Evolutionary conservation across 2,329 filamentous ascomycete species (phyloP).

Genomic region (Stachybotrys chartarum): DNA sequence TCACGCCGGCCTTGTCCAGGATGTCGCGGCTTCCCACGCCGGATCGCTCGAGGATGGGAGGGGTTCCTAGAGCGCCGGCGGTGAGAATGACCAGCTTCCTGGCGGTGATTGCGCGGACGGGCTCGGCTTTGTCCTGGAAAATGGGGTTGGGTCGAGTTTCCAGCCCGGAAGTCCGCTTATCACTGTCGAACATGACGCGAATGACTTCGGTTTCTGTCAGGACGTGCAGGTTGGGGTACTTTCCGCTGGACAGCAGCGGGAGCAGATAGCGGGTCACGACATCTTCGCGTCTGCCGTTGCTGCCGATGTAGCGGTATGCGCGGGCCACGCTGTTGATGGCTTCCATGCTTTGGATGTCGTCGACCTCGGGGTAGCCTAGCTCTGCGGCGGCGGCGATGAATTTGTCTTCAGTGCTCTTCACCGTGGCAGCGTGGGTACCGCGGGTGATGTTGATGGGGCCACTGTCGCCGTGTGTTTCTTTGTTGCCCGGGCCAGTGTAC

Average conservation of each 20-base stretch:
- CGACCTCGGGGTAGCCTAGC: constrained; percentile 39
- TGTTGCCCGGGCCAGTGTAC: constrained; percentile 13
- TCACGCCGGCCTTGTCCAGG: constrained; percentile 33
- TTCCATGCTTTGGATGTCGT: constrained; percentile 43
- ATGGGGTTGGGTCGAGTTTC: constrained; percentile 44
- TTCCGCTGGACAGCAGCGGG: not conserved
- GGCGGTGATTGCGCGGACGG: constrained; percentile 35
- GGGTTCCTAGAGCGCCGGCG: constrained; percentile 40
- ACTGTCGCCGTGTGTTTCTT: constrained; percentile 33
- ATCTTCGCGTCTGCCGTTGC: constrained; percentile 3
- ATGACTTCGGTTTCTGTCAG: constrained; percentile 8
- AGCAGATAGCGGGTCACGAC: not conserved
- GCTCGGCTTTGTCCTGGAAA: constrained; percentile 23
- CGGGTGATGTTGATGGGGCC: constrained; percentile 45
- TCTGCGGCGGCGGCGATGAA: constrained; percentile 39
- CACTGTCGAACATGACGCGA: constrained; percentile 48
- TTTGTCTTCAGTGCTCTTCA: constrained; percentile 30
- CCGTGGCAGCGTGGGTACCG: constrained; percentile 30
- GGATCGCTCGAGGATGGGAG: constrained; percentile 49
- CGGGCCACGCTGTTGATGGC: constrained; percentile 20
- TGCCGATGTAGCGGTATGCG: constrained; percentile 35
- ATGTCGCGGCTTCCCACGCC: constrained; percentile 44
- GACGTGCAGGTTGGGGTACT: not conserved
- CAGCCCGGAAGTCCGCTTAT: constrained; percentile 44
- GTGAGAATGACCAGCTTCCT: constrained; percentile 44